phyloP scores from a whole-genome alignment of 1,284 basidiomycete genomes.

The Kwoniella shivajii region DNA sequence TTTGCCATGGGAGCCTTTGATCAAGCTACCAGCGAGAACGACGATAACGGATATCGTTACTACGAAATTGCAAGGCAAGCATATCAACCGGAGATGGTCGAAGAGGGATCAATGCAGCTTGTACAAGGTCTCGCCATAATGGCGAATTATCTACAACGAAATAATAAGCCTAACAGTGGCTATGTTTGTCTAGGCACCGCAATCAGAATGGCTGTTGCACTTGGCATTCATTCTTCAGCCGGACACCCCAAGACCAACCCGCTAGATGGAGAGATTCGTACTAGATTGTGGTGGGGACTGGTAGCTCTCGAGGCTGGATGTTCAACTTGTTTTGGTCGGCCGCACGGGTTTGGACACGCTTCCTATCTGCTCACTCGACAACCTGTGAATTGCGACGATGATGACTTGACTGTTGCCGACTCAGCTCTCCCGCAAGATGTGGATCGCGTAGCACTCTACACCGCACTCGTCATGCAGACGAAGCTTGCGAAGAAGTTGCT shows the following conservation, averaged over 20 bases:
- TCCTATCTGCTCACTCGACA: conserved; percentile 11
- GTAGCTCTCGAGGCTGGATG: conserved; percentile 30
- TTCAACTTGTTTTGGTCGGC: conserved; percentile 30
- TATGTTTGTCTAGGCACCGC: conserved; percentile 27
- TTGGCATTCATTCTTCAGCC: conserved; percentile 25
- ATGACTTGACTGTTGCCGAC: conserved; percentile 25
- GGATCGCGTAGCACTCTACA: conserved; percentile 20
- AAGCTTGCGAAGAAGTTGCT: conserved; percentile 23
- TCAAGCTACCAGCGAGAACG: conserved; percentile 7
- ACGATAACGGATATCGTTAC: conserved; percentile 21
- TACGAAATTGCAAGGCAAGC: conserved; percentile 23
- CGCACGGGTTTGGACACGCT: conserved; percentile 17
- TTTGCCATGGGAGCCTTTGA: conserved; percentile 38
- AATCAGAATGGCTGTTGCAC: conserved; percentile 25
- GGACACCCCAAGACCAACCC: conserved; percentile 6
- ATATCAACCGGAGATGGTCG: conserved; percentile 22
- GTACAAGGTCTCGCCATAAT: conserved; percentile 35
- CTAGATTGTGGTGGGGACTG: conserved; percentile 29
- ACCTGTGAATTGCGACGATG: conserved; percentile 31
- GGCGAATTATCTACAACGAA: conserved; percentile 35
- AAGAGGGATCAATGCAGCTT: conserved; percentile 27
- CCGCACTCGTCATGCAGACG: conserved; percentile 25
- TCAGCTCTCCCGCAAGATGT: conserved; percentile 11
- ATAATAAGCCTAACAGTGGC: conserved; percentile 30
- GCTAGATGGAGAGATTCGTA: conserved; percentile 23